Conservation (phyloP, 257 asterid species). For the Capsicum rhomboideum region DNA sequence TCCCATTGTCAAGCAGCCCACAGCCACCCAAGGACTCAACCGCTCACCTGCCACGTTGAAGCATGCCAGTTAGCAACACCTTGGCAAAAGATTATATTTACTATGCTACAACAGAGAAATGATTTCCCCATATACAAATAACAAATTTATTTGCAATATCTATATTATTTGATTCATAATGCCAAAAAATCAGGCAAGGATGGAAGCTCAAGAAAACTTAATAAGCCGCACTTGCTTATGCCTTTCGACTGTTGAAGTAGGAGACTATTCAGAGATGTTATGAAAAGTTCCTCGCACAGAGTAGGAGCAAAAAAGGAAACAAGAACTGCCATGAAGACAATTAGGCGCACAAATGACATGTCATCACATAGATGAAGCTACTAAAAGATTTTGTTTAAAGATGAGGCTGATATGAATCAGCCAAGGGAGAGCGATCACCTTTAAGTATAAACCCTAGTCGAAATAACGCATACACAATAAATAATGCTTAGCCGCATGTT, state of each 20-base stretch:
- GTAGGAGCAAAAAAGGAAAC: background rate
- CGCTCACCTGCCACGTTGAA: constrained; percentile 55
- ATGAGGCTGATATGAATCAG: background rate
- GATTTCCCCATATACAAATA: background rate
- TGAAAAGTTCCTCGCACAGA: no score
- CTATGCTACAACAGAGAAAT: background rate
- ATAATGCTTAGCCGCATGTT: background rate
- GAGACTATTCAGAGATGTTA: background rate
- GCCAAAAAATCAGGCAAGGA: no score
- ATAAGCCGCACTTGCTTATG: background rate
- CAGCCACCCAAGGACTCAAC: constrained; percentile 87
- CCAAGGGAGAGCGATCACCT: background rate
- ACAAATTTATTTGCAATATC: no score
- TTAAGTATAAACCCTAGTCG: background rate
- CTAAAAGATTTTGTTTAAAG: background rate
- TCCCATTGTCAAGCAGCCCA: constrained; percentile 80
- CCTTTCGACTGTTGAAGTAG: background rate
- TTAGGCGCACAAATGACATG: background rate
- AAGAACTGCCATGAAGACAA: background rate
- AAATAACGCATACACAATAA: background rate
- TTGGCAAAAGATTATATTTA: background rate
- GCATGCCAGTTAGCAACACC: background rate
- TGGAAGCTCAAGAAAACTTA: no score
- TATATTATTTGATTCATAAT: no score
- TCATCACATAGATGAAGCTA: background rate